Conservation (phyloP, 805 yeast species). For the Ogataea degrootiae region DNA sequence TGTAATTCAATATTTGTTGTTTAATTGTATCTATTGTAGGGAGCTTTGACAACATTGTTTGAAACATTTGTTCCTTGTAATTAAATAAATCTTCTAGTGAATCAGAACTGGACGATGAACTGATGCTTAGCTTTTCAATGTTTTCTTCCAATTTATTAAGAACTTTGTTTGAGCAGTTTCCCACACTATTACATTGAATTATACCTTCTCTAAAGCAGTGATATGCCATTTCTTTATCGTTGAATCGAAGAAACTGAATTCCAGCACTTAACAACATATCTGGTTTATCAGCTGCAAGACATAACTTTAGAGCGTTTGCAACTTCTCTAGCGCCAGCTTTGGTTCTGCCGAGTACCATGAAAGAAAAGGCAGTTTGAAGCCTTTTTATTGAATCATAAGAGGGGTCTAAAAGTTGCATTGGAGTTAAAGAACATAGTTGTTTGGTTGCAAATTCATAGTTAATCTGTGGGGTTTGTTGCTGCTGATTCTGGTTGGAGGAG, state of each 20-base stretch:
- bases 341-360: slow-evolving; percentile 14
- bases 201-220: slow-evolving; percentile 15
- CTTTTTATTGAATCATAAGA: slow-evolving; percentile 5
- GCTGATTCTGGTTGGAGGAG: slow-evolving; percentile 14
- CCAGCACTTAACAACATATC: slow-evolving; percentile 12
- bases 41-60: no score
- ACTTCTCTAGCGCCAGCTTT: slow-evolving; percentile 17
- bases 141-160: slow-evolving; percentile 7
- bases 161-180: slow-evolving; percentile 5
- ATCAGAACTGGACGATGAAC: no score
- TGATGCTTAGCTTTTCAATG: slow-evolving; percentile 2
- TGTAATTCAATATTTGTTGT: no score
- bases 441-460: slow-evolving; percentile 15
- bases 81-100: no score
- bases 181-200: slow-evolving; percentile 12
- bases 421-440: slow-evolving; percentile 3
- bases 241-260: slow-evolving; percentile 10
- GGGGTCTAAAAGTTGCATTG: slow-evolving; percentile 11
- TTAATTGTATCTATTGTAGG: no score
- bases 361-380: slow-evolving; percentile 12
- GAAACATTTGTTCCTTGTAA: no score
- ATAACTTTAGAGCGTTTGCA: slow-evolving; percentile 12
- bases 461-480: slow-evolving; percentile 8
- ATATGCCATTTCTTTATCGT: slow-evolving; percentile 9
- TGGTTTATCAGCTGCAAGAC: slow-evolving; percentile 10